These are phyloP conservation scores for Cynanchum wilfordii DNA, from an alignment of 257 asterid species.

Conservation along the genomic window DNA sequence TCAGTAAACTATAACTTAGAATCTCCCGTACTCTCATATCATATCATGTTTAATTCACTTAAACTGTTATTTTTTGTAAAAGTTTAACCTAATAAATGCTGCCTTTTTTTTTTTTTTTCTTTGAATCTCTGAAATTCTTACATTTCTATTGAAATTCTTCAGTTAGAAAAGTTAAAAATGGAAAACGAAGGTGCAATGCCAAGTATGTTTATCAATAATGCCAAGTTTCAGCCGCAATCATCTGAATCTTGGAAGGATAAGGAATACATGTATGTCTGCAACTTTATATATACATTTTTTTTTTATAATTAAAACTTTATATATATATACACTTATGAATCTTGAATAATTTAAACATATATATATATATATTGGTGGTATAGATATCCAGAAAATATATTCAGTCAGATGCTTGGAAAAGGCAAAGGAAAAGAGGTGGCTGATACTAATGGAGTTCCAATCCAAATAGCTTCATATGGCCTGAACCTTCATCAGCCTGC, in stretches of 20 bases:
- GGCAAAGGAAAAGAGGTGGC: constrained; percentile 1
- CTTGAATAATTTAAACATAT: background rate
- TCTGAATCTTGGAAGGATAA: background rate
- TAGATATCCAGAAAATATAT: constrained; percentile 1
- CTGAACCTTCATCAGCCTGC: background rate
- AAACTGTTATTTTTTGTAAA: too few species aligned
- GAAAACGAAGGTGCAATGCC: background rate
- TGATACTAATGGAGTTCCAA: background rate
- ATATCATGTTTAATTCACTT: too few species aligned
- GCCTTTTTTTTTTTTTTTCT: too few species aligned
- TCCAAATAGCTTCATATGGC: background rate
- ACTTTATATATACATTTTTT: background rate
- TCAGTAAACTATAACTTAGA: too few species aligned
- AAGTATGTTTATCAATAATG: too few species aligned
- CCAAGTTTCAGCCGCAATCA: background rate
- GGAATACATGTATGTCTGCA: background rate
- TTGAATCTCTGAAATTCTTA: too few species aligned
- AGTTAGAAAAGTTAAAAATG: background rate
- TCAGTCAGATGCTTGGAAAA: background rate
- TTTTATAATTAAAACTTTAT: too few species aligned
- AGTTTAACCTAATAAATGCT: too few species aligned
- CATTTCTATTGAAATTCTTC: background rate
- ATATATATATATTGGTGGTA: background rate
- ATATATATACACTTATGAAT: background rate
- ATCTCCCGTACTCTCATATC: too few species aligned